A percentile compares a stretch with the other conserved stretches of the same genome.
These are phyloP conservation scores for Rheum nobile DNA, from an alignment of 148 eudicot species.

Conservation along the genomic window DNA sequence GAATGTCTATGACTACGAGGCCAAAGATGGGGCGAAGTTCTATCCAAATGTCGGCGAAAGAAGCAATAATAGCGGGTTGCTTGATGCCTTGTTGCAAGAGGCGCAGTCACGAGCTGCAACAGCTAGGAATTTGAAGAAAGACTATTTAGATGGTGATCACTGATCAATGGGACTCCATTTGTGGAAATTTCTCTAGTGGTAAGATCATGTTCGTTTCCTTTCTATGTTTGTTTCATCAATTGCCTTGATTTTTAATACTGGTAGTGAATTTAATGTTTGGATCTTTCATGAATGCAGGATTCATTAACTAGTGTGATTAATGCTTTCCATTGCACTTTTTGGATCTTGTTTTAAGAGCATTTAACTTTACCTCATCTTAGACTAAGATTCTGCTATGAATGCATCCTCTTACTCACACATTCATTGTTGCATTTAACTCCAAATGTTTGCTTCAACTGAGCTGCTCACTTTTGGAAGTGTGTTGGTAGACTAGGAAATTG, in stretches of 20 bases:
- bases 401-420: too few relatives aligned
- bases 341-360: too few relatives aligned
- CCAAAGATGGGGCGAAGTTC: constrained; percentile 13
- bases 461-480: background rate
- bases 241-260: background rate
- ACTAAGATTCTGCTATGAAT: too few relatives aligned
- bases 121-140: too few relatives aligned
- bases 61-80: constrained; percentile 47
- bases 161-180: constrained; percentile 32
- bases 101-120: constrained; percentile 27
- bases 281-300: too few relatives aligned
- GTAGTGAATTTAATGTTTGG: background rate
- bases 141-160: too few relatives aligned
- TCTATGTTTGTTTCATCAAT: background rate
- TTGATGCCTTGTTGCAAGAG: constrained; percentile 63
- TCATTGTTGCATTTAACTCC: too few relatives aligned
- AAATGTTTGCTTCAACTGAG: too few relatives aligned
- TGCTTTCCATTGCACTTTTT: too few relatives aligned
- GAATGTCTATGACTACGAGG: too few relatives aligned
- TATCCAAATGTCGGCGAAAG: background rate
- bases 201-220: constrained; percentile 4
- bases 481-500: background rate
- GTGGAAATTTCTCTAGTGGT: constrained; percentile 43
- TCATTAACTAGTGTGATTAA: too few relatives aligned
- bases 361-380: too few relatives aligned